A percentile compares a stretch with the other conserved stretches of the same genome.
phyloP scores from a whole-genome alignment of 2,329 filamentous ascomycete species.

The Aspergillus calidoustus region DNA sequence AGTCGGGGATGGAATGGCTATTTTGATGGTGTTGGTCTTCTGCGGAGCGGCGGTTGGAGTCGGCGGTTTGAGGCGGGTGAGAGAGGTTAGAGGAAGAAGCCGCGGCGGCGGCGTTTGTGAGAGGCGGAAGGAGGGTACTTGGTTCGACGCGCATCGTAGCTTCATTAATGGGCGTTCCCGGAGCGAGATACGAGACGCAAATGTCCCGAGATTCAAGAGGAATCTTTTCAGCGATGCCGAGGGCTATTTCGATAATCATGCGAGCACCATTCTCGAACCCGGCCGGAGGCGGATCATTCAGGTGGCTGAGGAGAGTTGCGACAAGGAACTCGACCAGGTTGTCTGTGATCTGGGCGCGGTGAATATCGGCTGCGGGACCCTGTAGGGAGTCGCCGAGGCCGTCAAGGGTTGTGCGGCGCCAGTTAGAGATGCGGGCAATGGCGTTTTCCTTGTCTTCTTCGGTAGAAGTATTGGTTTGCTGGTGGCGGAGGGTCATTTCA shows the following conservation, averaged over 20 bases:
- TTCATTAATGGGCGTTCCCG: slow-evolving; percentile 70
- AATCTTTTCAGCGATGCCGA: slow-evolving; percentile 82
- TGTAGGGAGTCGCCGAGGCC: slow-evolving; percentile 76
- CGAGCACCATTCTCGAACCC: slow-evolving; percentile 86
- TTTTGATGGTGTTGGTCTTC: slow-evolving; percentile 25
- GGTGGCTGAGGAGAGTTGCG: slow-evolving; percentile 70
- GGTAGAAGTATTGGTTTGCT: slow-evolving; percentile 73
- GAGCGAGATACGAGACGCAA: slow-evolving; percentile 80
- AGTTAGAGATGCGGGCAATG: slow-evolving; percentile 84
- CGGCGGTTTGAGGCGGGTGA: slow-evolving; percentile 1
- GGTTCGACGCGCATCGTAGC: slow-evolving; percentile 84
- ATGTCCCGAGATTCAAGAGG: slow-evolving; percentile 92
- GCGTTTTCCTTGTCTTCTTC: slow-evolving; percentile 89
- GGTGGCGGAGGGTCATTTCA: slow-evolving; percentile 82
- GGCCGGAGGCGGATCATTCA: slow-evolving; percentile 75
- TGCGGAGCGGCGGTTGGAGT: slow-evolving; percentile 16
- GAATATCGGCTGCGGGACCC: slow-evolving; percentile 66
- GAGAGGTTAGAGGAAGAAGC: slow-evolving; percentile 17
- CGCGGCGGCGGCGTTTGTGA: slow-evolving; percentile 40
- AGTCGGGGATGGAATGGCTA: background rate
- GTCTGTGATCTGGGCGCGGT: slow-evolving; percentile 71
- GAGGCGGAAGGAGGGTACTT: slow-evolving; percentile 59
- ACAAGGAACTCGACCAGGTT: slow-evolving; percentile 71
- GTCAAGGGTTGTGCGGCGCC: slow-evolving; percentile 91
- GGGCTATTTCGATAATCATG: slow-evolving; percentile 90